Conservation (phyloP, 2,329 filamentous ascomycete species). For the Helotiales sp. region DNA sequence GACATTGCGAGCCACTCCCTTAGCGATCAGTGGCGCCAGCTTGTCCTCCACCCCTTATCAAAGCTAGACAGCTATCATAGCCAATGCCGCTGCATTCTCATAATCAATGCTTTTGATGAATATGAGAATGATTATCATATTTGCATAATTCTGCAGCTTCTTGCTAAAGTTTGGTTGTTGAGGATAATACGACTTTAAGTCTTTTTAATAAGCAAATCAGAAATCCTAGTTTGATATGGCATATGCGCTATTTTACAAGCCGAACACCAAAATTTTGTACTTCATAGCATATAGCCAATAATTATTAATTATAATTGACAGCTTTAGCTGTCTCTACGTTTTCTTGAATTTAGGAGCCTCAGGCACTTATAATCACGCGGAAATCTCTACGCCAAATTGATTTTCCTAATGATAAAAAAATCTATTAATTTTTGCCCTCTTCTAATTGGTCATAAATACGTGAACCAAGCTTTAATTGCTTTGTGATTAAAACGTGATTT, state of each 20-base stretch:
- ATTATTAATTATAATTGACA: conserved; percentile 41
- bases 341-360: too few relatives aligned
- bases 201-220: conserved; percentile 42
- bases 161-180: conserved; percentile 24
- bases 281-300: conserved; percentile 30
- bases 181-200: conserved; percentile 34
- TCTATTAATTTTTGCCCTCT: too few relatives aligned
- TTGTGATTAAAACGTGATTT: too few relatives aligned
- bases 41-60: conserved; percentile 49
- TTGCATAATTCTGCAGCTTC: conserved; percentile 34
- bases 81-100: conserved; percentile 27
- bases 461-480: too few relatives aligned
- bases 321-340: too few relatives aligned
- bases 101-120: conserved; percentile 44
- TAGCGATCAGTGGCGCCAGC: conserved; percentile 43
- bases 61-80: too few relatives aligned
- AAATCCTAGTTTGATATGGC: conserved; percentile 34
- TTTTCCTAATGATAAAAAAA: too few relatives aligned
- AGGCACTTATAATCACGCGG: too few relatives aligned
- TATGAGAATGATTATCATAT: conserved; percentile 36
- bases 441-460: too few relatives aligned
- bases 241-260: conserved; percentile 25
- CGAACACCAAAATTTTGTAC: conserved; percentile 34
- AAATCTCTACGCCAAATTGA: too few relatives aligned
- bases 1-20: too few relatives aligned